Base-by-base conservation (phyloP, 257 asterid genomes). In the Nyctanthes arbortristis region DNA sequence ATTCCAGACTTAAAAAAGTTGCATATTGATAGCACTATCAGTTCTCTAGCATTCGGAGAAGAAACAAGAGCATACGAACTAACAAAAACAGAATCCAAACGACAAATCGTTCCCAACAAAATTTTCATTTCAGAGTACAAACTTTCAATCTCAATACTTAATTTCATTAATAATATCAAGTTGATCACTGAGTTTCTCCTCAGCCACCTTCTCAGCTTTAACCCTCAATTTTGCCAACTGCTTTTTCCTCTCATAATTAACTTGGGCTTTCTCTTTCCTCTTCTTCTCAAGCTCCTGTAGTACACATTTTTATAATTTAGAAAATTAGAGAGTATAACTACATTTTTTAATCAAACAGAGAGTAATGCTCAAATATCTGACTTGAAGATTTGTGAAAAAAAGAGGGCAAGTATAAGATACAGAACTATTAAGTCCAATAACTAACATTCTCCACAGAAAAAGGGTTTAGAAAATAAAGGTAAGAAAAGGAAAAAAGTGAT, bases 241-340 rank as follows among this genome's bases (percentile, higher is more conserved):
- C 81, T 92, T 92, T 89, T 81, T 92, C 77, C 85, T 92, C 86
- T 88, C 93, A 16, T 92, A 92, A 12, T 78, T 39, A n/a, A 65
- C 84, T 78, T 88, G 95, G 45, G 96, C 77, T 71, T 96, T 86
- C 34, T 92, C 97, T 61, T 90, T 92, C 71, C 98, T 89, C 97
- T 92, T 92, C 82, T 86, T 78, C 89, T 92, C 97, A 24, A 92
- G 75, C 71, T 92, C 97, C 98, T 92, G 45, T 8, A 12, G 56
- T 7, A 24, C 31, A 31, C 61, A 61, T 16, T 13, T 20, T 3
- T 29, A 14, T 29, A 3, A 14, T 3, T 2, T 35, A 34, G 5
- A 32, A 13, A 31, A 9, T 29, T 10, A 4, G 31, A 57, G n/a
- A n/a, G n/a, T n/a, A n/a, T n/a, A n/a, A n/a, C n/a, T n/a, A n/a